phyloP scores from a whole-genome alignment of 1,284 basidiomycete species.

The Pseudomicrostroma phylloplanum region DNA sequence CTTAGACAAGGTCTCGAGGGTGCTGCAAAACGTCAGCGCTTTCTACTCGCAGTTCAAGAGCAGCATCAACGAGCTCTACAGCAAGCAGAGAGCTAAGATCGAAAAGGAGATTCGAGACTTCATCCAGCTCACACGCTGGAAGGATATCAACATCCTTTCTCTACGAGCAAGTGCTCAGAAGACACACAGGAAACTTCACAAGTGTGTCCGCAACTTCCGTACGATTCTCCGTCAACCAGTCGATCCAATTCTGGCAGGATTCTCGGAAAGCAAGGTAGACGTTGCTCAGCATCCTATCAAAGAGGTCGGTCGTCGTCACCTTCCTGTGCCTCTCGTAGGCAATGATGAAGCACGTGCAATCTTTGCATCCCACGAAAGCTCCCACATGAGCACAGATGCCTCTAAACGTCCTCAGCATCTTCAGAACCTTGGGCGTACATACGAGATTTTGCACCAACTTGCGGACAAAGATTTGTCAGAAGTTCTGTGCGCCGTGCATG shows the following conservation, averaged over 20 bases:
- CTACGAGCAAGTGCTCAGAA: conserved; percentile 83
- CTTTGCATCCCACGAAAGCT: no score
- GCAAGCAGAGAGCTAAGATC: conserved; percentile 60
- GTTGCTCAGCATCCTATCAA: background rate
- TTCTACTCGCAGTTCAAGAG: conserved; percentile 66
- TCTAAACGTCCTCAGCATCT: conserved; percentile 9
- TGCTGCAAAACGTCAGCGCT: conserved; percentile 64
- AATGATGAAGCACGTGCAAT: background rate
- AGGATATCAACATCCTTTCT: conserved; percentile 90
- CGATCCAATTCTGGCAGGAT: conserved; percentile 40
- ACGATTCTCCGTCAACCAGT: conserved; percentile 72
- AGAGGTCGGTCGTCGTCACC: background rate
- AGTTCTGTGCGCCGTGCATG: conserved; percentile 16
- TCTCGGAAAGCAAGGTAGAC: background rate
- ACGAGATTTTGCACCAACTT: conserved; percentile 24
- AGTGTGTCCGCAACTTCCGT: conserved; percentile 84
- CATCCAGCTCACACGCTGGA: conserved; percentile 96
- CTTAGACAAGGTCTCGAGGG: conserved; percentile 49
- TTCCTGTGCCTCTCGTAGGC: background rate
- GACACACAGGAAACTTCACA: conserved; percentile 87
- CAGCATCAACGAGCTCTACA: conserved; percentile 58
- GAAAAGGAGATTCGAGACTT: conserved; percentile 78
- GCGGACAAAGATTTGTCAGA: conserved; percentile 21
- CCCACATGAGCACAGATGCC: background rate
- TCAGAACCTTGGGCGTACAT: conserved; percentile 28